A percentile compares a stretch with the other conserved stretches of the same genome.
Conservation (phyloP, 306 rosid species). For the Hippophae tibetana region DNA sequence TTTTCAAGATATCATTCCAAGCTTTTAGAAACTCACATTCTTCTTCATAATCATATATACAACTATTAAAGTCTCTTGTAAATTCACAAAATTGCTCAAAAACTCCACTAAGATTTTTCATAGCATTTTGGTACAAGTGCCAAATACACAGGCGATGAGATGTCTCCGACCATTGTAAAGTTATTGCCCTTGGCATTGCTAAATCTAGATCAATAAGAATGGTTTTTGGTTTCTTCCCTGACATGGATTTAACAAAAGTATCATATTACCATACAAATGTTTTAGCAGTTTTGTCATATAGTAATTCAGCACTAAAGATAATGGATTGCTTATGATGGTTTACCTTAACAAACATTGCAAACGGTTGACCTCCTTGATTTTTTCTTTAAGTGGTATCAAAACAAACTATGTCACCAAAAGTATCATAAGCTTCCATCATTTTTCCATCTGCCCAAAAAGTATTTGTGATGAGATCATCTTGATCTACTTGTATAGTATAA, state of each 20-base stretch:
- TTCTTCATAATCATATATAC: constrained; percentile 41
- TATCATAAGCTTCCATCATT: constrained; percentile 40
- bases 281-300: constrained; percentile 40
- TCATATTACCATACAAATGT: constrained; percentile 46
- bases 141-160: constrained; percentile 37
- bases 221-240: constrained; percentile 47
- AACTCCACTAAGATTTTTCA: constrained; percentile 30
- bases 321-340: constrained; percentile 48
- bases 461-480: constrained; percentile 37
- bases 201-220: constrained; percentile 41
- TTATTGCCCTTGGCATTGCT: constrained; percentile 29
- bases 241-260: constrained; percentile 41
- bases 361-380: constrained; percentile 30
- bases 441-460: constrained; percentile 52
- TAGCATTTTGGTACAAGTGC: constrained; percentile 47
- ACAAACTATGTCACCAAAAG: constrained; percentile 59
- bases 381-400: constrained; percentile 43
- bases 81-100: constrained; percentile 28
- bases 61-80: constrained; percentile 32
- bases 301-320: constrained; percentile 47
- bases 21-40: constrained; percentile 12
- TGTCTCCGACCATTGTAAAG: constrained; percentile 22
- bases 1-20: too few species aligned
- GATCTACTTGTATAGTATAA: too few species aligned
- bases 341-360: constrained; percentile 36